phyloP scores from a whole-genome alignment of 228 moss, liverwort and hornwort species.

The Sphagnum magellanicum region DNA sequence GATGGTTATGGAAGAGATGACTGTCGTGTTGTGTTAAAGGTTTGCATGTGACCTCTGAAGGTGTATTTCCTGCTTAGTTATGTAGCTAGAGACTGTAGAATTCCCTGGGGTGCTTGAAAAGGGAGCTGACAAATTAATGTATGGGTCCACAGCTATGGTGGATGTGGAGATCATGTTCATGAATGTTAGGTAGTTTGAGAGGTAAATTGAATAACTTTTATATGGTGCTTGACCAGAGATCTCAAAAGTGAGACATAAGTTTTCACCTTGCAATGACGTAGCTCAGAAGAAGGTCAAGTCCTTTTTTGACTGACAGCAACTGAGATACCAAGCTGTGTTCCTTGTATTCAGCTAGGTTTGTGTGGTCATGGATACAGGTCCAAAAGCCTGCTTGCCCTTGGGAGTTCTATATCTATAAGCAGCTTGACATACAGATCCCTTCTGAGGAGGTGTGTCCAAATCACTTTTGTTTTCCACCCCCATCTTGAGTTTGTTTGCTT shows the following conservation, averaged over 20 bases:
- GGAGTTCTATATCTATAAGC: constrained; percentile 96
- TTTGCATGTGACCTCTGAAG: constrained; percentile 11
- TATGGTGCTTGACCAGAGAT: no score
- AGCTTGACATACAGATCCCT: constrained; percentile 73
- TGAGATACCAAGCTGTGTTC: background rate
- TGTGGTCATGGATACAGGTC: constrained; percentile 36
- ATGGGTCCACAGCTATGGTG: background rate
- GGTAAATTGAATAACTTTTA: no score
- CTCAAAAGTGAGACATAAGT: no score
- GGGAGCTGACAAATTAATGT: background rate
- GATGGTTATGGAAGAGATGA: constrained; percentile 32
- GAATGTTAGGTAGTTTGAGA: no score
- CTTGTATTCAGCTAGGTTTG: background rate
- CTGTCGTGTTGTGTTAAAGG: constrained; percentile 70
- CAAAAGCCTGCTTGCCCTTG: constrained; percentile 92
- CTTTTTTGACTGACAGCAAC: background rate
- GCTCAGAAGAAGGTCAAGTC: background rate
- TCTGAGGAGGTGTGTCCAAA: constrained; percentile 38
- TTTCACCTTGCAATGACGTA: no score
- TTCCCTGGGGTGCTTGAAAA: no score
- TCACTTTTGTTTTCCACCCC: no score
- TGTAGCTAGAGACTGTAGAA: no score
- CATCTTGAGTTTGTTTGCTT: no score
- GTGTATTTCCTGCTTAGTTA: background rate
- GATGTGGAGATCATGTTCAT: background rate